Base-by-base conservation (phyloP, 495 filamentous ascomycete species). In the Tuber indicum region DNA sequence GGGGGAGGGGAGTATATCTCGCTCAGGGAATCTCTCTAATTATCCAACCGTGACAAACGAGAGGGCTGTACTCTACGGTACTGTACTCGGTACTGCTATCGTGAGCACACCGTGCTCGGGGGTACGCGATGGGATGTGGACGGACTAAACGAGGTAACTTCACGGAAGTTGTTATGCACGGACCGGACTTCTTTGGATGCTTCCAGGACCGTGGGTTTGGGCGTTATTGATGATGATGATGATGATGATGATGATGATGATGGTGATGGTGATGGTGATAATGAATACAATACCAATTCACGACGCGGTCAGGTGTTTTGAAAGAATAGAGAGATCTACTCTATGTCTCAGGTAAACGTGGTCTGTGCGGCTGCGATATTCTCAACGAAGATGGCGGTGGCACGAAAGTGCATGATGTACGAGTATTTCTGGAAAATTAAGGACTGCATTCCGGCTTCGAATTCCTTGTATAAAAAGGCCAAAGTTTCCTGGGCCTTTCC, bases 371-470 rank as follows among this genome's bases (percentile, higher is more conserved):
- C 1, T 1, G 26, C 26, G 12, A 66, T 66, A 36, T 66, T 36
- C 58, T 3, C 14, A 66, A 36, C 58, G 26, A 66, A 26, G 3
- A 66, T 66, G 58, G 58, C 26, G 58, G 58, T 66, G 26, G 58
- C 32, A 66, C 58, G 26, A 19, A 36, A 66, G 58, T 36, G 17
- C 58, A 66, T 26, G 58, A 66, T 66, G 58, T 36, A n/a, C n/a
- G n/a, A n/a, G n/a, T n/a, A 66, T 36, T 66, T 66, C 26, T 36
- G 58, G 58, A 66, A 66, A 66, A 66, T 66, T 66, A 66, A 66
- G 58, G 26, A 66, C 58, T 36, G 58, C 26, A 36, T 66, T 66
- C 32, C 26, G 58, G 26, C 58, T 66, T 66, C 3, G 58, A 17
- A 66, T 66, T 66, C 14, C 26, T 36, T 66, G 58, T 66, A 66